Percentiles rank a stretch among this genome's conserved stretches.
These are phyloP conservation scores for Laburnicola sp. DNA, from an alignment of 2,329 filamentous ascomycete genomes.

Conservation along the genomic window DNA sequence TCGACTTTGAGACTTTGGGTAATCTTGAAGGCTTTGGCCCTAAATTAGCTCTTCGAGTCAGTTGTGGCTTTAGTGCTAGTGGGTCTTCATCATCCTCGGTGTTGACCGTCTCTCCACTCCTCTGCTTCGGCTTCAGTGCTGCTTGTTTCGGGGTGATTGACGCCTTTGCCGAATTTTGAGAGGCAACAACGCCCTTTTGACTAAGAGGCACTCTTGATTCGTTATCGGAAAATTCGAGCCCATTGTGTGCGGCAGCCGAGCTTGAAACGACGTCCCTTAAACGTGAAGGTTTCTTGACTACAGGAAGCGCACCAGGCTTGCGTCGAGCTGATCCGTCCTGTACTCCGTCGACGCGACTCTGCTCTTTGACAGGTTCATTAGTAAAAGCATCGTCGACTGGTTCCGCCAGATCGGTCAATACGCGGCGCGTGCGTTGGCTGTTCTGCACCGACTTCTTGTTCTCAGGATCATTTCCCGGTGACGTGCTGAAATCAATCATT, in stretches of 20 bases:
- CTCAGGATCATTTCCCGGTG: neutral
- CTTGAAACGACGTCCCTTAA: neutral
- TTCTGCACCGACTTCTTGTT: too few species aligned
- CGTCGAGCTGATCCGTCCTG: neutral
- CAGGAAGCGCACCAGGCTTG: slow-evolving; percentile 10
- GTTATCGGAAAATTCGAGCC: slow-evolving; percentile 14
- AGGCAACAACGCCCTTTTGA: neutral
- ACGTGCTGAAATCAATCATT: neutral
- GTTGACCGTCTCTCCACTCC: neutral
- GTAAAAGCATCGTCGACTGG: too few species aligned
- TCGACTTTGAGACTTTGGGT: slow-evolving; percentile 5
- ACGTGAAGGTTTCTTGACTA: slow-evolving; percentile 8
- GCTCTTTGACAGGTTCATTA: too few species aligned
- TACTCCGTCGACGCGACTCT: neutral
- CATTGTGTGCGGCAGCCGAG: neutral
- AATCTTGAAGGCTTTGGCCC: neutral
- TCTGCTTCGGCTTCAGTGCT: slow-evolving; percentile 1
- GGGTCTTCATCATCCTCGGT: slow-evolving; percentile 11
- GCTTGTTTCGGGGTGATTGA: neutral
- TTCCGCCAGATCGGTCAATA: too few species aligned
- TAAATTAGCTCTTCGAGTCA: neutral
- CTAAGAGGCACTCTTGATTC: slow-evolving; percentile 5
- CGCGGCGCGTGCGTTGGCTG: too few species aligned
- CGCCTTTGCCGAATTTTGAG: neutral
- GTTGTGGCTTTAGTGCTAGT: neutral